phyloP scores from a whole-genome alignment of 768 basidiomycete genomes.

The Coprinopsis cinerea region DNA sequence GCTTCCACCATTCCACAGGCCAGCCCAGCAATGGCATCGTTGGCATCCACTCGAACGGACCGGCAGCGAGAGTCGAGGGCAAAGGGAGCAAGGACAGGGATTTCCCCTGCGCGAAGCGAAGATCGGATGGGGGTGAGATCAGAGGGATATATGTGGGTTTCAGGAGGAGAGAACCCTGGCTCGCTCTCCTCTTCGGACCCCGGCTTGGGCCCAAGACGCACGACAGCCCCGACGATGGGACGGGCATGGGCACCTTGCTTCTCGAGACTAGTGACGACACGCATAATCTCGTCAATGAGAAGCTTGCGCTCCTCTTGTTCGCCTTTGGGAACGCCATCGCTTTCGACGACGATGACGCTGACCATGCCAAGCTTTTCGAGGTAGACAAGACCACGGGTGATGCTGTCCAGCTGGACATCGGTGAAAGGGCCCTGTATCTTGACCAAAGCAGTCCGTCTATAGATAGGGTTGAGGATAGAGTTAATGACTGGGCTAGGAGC shows the following conservation, averaged over 20 bases:
- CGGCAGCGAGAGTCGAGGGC: slow-evolving; percentile 89
- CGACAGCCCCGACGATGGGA: slow-evolving; percentile 83
- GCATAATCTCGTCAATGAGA: slow-evolving; percentile 77
- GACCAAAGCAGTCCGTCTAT: slow-evolving; percentile 86
- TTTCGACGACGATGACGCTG: slow-evolving; percentile 91
- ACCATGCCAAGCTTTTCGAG: slow-evolving; percentile 94
- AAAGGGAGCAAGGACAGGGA: slow-evolving; percentile 91
- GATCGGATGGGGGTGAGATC: slow-evolving; percentile 84
- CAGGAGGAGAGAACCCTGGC: slow-evolving; percentile 42
- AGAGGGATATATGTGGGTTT: slow-evolving; percentile 73
- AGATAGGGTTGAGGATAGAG: slow-evolving; percentile 79
- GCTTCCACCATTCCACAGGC: slow-evolving; percentile 78
- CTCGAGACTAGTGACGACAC: slow-evolving; percentile 77
- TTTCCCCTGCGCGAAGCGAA: slow-evolving; percentile 89
- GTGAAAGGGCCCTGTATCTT: slow-evolving; percentile 96
- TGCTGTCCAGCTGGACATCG: slow-evolving; percentile 88
- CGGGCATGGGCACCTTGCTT: slow-evolving; percentile 81
- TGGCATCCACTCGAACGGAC: slow-evolving; percentile 77
- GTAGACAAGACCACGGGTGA: slow-evolving; percentile 89
- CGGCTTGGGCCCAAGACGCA: slow-evolving; percentile 77
- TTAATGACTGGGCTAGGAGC: slow-evolving; percentile 51
- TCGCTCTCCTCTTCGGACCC: slow-evolving; percentile 26
- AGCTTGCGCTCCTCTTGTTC: slow-evolving; percentile 61
- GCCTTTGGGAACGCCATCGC: slow-evolving; percentile 67
- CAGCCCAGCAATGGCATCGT: slow-evolving; percentile 85